These are phyloP conservation scores for Larix kaempferi DNA, from an alignment of 75 land plant species.

Conservation along the genomic window DNA sequence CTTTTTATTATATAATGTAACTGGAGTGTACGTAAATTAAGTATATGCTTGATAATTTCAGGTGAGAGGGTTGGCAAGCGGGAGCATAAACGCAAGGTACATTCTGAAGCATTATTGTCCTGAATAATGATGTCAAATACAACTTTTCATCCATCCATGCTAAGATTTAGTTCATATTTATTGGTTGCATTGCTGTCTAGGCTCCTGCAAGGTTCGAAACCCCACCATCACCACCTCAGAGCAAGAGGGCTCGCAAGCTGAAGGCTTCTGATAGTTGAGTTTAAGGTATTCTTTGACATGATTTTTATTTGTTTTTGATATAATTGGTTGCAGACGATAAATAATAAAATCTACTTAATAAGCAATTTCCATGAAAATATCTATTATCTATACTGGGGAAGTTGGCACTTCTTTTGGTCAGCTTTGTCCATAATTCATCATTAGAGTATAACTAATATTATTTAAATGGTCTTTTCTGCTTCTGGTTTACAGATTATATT, in stretches of 20 bases:
- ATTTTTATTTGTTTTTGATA: not conserved
- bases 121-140: not conserved
- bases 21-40: not conserved
- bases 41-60: conserved; percentile 30
- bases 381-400: not conserved
- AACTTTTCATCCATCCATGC: not conserved
- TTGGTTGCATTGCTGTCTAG: conserved; percentile 25
- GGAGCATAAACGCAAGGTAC: conserved; percentile 93
- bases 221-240: conserved; percentile 89
- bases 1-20: not conserved
- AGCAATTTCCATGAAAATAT: not conserved
- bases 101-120: not conserved
- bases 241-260: conserved; percentile 81
- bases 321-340: not conserved
- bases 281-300: not conserved
- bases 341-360: not conserved
- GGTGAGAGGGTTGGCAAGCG: conserved; percentile 86
- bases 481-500: not conserved
- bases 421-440: not conserved
- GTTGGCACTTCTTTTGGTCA: not conserved
- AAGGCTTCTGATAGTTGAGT: conserved; percentile 60
- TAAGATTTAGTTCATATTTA: not conserved
- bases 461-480: not conserved
- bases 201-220: conserved; percentile 79
- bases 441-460: not conserved